A percentile compares a stretch with the other conserved stretches of the same genome.
Evolutionary conservation across 2,329 filamentous ascomycete genomes (phyloP).

Genomic region (Fusarium subglutinans): DNA sequence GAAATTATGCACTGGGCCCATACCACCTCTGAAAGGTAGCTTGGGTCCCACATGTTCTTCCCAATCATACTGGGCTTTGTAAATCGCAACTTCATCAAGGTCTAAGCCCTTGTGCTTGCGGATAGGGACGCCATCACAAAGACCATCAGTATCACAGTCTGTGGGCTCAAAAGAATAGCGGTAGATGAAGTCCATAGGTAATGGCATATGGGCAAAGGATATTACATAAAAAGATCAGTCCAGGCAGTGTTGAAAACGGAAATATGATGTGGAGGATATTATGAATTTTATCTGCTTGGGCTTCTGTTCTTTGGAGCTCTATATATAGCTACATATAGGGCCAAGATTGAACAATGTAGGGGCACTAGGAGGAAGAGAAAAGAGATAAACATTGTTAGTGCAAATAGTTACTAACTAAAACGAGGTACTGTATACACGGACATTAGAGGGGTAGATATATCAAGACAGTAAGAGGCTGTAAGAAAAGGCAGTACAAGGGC

Average conservation of each 20-base stretch:
- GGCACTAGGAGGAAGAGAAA: too few relatives aligned
- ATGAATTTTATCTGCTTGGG: too few relatives aligned
- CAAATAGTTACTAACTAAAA: fast-evolving
- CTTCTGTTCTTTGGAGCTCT: too few relatives aligned
- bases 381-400: too few relatives aligned
- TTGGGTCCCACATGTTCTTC: not conserved
- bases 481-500: too few relatives aligned
- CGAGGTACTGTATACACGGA: too few relatives aligned
- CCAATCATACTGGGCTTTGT: not conserved
- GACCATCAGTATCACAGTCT: not conserved
- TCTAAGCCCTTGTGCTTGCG: not conserved
- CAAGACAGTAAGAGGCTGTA: too few relatives aligned
- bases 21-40: not conserved
- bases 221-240: too few relatives aligned
- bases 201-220: not conserved
- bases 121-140: not conserved
- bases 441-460: fast-evolving
- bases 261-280: too few relatives aligned
- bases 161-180: not conserved
- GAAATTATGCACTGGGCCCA: not conserved
- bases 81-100: not conserved
- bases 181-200: not conserved
- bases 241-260: too few relatives aligned
- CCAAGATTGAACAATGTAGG: too few relatives aligned
- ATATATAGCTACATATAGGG: too few relatives aligned